A percentile compares a stretch with the other conserved stretches of the same genome.
Evolutionary conservation across 2,329 filamentous ascomycete genomes (phyloP).

Genomic region (Calonectria crousiana): DNA sequence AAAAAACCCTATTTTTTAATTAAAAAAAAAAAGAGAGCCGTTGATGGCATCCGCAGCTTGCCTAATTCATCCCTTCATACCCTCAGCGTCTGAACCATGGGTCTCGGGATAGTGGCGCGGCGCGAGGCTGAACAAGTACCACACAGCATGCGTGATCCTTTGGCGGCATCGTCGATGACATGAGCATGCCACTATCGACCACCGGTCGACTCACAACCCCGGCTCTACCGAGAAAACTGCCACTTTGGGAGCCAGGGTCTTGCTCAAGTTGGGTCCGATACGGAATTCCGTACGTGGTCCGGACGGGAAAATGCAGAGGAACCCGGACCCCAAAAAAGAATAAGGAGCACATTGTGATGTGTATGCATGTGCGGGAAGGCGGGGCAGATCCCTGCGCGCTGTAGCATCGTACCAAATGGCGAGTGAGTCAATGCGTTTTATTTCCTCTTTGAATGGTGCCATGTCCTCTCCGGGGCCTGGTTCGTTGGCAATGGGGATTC

Average conservation of each 20-base stretch:
- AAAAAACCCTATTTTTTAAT: too few species aligned
- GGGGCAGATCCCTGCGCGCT: conserved; percentile 1
- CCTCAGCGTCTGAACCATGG: background rate
- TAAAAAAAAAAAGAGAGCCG: too few species aligned
- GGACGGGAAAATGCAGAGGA: background rate
- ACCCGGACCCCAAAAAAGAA: conserved; percentile 11
- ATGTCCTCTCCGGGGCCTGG: background rate
- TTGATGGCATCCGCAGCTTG: background rate
- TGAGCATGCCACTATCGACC: background rate
- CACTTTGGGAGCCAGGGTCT: background rate
- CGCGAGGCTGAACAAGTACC: conserved; percentile 20
- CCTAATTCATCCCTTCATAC: conserved; percentile 1
- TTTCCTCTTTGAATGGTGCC: conserved; percentile 2
- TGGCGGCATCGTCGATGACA: background rate
- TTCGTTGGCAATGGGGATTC: conserved; percentile 11
- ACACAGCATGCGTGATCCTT: background rate
- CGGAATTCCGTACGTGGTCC: background rate
- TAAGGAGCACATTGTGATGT: background rate
- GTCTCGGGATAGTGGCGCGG: background rate
- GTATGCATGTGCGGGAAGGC: background rate
- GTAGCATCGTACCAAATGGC: background rate
- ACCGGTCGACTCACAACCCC: conserved; percentile 13
- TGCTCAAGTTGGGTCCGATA: background rate
- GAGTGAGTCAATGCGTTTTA: conserved; percentile 13
- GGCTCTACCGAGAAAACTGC: background rate